Evolutionary conservation across 257 asterid genomes (phyloP).

Genomic region (Datura wrightii): DNA sequence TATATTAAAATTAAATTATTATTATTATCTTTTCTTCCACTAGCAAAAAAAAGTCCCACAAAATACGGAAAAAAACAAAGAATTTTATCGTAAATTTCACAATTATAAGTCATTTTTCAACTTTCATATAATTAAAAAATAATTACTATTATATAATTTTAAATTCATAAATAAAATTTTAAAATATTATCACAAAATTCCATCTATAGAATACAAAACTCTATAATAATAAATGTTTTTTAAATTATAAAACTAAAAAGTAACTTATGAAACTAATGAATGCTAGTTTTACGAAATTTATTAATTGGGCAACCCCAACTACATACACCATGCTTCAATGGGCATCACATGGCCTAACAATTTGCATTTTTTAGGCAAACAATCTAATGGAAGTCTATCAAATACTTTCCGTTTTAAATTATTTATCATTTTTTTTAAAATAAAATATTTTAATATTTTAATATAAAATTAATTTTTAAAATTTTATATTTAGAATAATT

Average conservation of each 20-base stretch:
- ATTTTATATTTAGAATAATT: too few species aligned
- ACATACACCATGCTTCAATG: neutral
- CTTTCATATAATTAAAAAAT: neutral
- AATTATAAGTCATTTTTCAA: neutral
- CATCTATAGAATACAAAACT: neutral
- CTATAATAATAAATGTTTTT: neutral
- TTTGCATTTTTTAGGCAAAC: neutral
- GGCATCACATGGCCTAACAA: neutral
- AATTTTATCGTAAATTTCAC: neutral
- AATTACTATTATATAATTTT: neutral
- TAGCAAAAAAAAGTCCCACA: neutral
- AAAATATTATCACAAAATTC: neutral
- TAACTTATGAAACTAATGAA: neutral
- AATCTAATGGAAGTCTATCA: neutral
- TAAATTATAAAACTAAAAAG: neutral
- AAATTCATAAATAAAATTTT: neutral
- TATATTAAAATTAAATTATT: too few species aligned
- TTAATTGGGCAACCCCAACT: slow-evolving; percentile 5
- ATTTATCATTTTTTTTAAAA: too few species aligned
- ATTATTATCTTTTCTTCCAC: too few species aligned
- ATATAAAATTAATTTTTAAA: too few species aligned
- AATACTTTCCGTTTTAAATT: too few species aligned
- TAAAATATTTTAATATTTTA: too few species aligned
- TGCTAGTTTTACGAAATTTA: neutral
- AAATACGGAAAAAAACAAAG: neutral